phyloP scores from a whole-genome alignment of 352 stramenopile genomes.

The Pythium graminicola region DNA sequence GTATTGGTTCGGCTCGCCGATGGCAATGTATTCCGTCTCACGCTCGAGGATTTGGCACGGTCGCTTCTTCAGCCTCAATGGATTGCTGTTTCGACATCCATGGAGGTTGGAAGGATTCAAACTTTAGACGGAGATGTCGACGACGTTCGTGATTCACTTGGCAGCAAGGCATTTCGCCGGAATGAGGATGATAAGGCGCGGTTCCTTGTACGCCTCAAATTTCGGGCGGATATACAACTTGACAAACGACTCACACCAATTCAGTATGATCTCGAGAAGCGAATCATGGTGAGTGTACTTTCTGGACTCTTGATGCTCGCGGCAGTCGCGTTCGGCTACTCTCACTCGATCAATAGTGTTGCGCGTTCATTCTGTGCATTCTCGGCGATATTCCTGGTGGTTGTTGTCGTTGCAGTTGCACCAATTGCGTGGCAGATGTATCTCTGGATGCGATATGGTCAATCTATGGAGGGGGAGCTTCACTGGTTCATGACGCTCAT shows the following conservation, averaged over 20 bases:
- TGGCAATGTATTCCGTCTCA: constrained; percentile 28
- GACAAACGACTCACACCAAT: constrained; percentile 17
- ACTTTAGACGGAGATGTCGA: constrained; percentile 9
- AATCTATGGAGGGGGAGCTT: constrained; percentile 26
- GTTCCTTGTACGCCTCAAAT: constrained; percentile 29
- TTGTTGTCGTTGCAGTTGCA: constrained; percentile 9
- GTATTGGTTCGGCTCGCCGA: constrained; percentile 25
- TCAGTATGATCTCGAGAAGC: constrained; percentile 9
- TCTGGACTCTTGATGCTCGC: constrained; percentile 14
- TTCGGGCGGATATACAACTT: constrained; percentile 26
- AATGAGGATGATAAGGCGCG: constrained; percentile 15
- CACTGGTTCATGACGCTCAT: constrained; percentile 35
- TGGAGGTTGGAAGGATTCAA: constrained; percentile 20
- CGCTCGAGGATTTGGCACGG: constrained; percentile 29
- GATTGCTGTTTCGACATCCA: constrained; percentile 15
- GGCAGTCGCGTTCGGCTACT: constrained; percentile 8
- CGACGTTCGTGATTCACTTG: constrained; percentile 3
- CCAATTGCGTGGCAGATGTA: constrained; percentile 30
- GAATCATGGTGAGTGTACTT: constrained; percentile 5
- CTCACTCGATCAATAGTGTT: neutral
- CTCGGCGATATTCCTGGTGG: neutral
- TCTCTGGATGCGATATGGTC: constrained; percentile 12
- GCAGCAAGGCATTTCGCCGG: neutral
- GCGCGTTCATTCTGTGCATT: constrained; percentile 2
- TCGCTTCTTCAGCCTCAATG: constrained; percentile 23